A percentile compares a stretch with the other conserved stretches of the same genome.
phyloP scores from a whole-genome alignment of 257 asterid genomes.

The Oldenlandia corymbosa region DNA sequence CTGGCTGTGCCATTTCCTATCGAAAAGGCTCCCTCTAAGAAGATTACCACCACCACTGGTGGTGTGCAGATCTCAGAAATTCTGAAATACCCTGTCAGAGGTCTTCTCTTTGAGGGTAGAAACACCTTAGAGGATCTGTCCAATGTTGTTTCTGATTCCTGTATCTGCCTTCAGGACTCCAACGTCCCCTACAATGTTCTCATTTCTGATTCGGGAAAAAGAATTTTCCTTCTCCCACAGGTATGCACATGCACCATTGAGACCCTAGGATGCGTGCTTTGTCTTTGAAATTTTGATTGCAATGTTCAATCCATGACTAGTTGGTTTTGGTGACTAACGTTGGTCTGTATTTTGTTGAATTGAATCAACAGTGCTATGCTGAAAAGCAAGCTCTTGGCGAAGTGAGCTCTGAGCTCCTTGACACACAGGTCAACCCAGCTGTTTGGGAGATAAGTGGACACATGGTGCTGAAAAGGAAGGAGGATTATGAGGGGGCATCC shows the following conservation, averaged over 20 bases:
- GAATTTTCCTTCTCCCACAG: constrained; percentile 93
- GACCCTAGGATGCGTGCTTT: no score
- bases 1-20: constrained; percentile 33
- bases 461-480: constrained; percentile 88
- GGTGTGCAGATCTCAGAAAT: constrained; percentile 64
- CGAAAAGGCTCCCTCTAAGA: constrained; percentile 36
- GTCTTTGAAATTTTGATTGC: not conserved
- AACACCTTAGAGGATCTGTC: constrained; percentile 59
- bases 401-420: constrained; percentile 81
- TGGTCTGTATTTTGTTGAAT: constrained; percentile 14
- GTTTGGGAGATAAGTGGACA: constrained; percentile 99
- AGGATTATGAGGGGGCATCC: constrained; percentile 77
- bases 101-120: constrained; percentile 75
- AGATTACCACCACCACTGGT: constrained; percentile 37
- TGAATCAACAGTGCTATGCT: constrained; percentile 74
- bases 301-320: not conserved
- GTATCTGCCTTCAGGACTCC: constrained; percentile 82
- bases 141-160: constrained; percentile 57
- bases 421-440: constrained; percentile 95
- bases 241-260: constrained; percentile 22
- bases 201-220: constrained; percentile 71
- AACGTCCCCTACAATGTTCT: constrained; percentile 84
- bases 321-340: not conserved
- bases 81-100: constrained; percentile 79
- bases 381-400: constrained; percentile 98